Conservation (phyloP, 2,329 filamentous ascomycete species). For the Fusarium sterilihyphosum region DNA sequence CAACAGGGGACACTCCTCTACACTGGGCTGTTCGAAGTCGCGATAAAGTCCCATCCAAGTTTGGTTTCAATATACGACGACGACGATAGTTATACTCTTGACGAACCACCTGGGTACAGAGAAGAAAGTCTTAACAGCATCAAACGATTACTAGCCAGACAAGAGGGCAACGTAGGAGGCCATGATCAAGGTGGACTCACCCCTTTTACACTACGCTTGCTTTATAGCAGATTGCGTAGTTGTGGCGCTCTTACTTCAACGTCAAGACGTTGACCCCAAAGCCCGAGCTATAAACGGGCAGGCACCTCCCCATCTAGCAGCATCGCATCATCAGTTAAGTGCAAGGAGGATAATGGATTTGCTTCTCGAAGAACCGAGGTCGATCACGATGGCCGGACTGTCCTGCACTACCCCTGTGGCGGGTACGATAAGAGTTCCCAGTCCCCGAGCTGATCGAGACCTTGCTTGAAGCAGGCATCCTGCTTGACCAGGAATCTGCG, state of each 20-base stretch:
- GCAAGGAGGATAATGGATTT: not conserved
- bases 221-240: not conserved
- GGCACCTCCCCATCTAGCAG: slow-evolving; percentile 13
- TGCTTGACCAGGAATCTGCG: not conserved
- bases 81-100: too few relatives aligned
- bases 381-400: not conserved
- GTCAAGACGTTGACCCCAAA: not conserved
- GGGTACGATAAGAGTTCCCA: not conserved
- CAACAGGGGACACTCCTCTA: not conserved
- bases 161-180: not conserved
- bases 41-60: not conserved
- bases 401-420: slow-evolving; percentile 5
- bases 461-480: not conserved
- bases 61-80: not conserved
- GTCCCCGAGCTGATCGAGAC: not conserved
- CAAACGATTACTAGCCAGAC: not conserved
- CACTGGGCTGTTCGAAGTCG: slow-evolving; percentile 12
- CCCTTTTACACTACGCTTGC: slow-evolving; percentile 2
- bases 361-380: not conserved
- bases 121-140: slow-evolving; percentile 1
- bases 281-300: not conserved
- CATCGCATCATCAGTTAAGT: not conserved
- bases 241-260: not conserved
- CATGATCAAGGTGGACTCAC: not conserved
- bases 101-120: not conserved